phyloP scores from a whole-genome alignment of 2,329 filamentous ascomycete species.

The Colletotrichum sp. region DNA sequence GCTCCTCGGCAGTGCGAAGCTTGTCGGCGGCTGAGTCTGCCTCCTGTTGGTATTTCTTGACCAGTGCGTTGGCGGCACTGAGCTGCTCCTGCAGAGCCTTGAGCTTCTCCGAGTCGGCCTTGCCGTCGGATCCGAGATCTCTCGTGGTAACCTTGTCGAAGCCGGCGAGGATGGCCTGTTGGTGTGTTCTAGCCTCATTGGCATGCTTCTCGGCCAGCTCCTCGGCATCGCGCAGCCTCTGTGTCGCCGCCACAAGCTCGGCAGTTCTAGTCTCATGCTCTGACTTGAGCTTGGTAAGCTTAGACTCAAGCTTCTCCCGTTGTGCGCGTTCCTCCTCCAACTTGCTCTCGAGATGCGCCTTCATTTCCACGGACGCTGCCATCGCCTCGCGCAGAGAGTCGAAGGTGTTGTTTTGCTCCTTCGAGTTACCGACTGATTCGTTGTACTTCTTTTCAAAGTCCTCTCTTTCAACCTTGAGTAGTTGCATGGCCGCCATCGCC shows the following conservation, averaged over 20 bases:
- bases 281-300: slow-evolving; percentile 75
- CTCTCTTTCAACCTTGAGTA: slow-evolving; percentile 86
- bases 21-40: slow-evolving; percentile 88
- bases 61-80: slow-evolving; percentile 76
- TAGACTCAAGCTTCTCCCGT: slow-evolving; percentile 77
- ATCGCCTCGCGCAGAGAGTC: slow-evolving; percentile 80
- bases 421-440: slow-evolving; percentile 68
- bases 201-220: slow-evolving; percentile 88
- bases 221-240: slow-evolving; percentile 83
- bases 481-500: slow-evolving; percentile 73
- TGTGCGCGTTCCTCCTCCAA: slow-evolving; percentile 82
- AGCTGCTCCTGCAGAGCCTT: slow-evolving; percentile 80
- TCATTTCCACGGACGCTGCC: slow-evolving; percentile 78
- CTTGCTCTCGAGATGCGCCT: slow-evolving; percentile 77
- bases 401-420: slow-evolving; percentile 75
- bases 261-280: slow-evolving; percentile 83
- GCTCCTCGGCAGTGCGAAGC: slow-evolving; percentile 89
- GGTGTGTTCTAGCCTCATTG: slow-evolving; percentile 85
- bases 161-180: slow-evolving; percentile 80
- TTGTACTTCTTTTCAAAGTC: slow-evolving; percentile 75
- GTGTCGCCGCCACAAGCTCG: slow-evolving; percentile 77
- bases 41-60: slow-evolving; percentile 87
- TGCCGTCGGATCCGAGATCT: slow-evolving; percentile 51
- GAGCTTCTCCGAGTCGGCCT: slow-evolving; percentile 69
- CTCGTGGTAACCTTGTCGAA: slow-evolving; percentile 74